Evolutionary conservation across 371 early-diverging fungal genomes (phyloP).

Genomic region (Coemansia sp.): DNA sequence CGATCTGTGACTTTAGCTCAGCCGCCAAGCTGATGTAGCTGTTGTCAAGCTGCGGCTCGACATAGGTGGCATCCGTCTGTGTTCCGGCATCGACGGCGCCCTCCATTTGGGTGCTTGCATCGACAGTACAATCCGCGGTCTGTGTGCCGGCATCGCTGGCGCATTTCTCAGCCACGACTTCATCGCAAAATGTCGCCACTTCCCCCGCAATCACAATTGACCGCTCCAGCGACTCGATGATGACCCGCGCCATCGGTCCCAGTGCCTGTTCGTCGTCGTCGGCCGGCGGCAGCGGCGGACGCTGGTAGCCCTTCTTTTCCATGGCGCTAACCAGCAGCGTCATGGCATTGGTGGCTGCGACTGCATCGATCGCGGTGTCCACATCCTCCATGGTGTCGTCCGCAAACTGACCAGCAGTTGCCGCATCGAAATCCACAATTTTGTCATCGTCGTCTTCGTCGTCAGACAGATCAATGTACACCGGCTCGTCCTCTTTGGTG

Average conservation of each 20-base stretch:
- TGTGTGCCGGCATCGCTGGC: neutral
- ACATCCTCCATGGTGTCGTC: neutral
- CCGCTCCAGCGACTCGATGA: constrained; percentile 3
- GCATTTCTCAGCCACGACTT: neutral
- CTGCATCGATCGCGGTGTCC: no score
- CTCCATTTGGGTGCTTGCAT: neutral
- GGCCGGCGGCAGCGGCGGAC: neutral
- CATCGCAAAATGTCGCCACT: neutral
- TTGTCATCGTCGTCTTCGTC: neutral
- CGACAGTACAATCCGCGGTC: neutral
- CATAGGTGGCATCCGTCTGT: no score
- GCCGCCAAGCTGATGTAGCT: no score
- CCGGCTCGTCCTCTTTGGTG: neutral
- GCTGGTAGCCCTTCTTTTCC: neutral
- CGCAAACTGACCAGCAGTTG: neutral
- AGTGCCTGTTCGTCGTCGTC: neutral
- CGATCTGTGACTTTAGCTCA: no score
- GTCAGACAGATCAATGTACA: neutral
- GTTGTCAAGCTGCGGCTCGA: no score
- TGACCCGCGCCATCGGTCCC: neutral
- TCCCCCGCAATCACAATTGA: neutral
- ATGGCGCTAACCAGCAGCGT: neutral
- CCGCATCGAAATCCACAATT: neutral
- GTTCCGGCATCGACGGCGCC: neutral
- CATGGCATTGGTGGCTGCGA: neutral